These are phyloP conservation scores for Hypoxylon sp. DNA, from an alignment of 2,329 filamentous ascomycete genomes.

Conservation along the genomic window DNA sequence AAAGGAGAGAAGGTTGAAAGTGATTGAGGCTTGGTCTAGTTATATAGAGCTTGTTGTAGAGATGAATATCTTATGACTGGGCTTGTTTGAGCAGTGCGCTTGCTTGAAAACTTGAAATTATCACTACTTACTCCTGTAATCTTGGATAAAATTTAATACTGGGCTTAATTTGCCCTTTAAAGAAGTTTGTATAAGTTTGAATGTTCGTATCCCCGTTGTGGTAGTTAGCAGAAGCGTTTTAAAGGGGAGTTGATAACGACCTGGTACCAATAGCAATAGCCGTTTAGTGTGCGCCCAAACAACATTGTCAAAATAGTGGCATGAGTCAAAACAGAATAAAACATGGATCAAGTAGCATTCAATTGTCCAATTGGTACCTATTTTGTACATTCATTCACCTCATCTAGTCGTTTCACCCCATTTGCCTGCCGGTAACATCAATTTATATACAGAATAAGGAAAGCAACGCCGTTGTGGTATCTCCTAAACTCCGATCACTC, in stretches of 20 bases:
- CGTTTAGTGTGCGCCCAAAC: background rate
- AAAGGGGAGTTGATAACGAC: no score
- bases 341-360: conserved; percentile 7
- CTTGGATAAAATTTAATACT: no score
- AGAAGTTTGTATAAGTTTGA: no score
- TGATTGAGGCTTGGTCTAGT: background rate
- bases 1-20: background rate
- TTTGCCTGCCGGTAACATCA: conserved; percentile 2
- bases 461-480: conserved; percentile 30
- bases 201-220: no score
- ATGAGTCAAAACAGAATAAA: background rate
- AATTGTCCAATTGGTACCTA: conserved; percentile 10
- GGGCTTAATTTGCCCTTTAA: no score
- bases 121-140: background rate
- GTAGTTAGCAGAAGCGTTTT: no score
- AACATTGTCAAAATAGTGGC: background rate
- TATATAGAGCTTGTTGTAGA: background rate
- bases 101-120: background rate
- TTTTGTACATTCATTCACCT: conserved; percentile 29
- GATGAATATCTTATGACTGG: background rate
- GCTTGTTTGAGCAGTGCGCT: background rate
- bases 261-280: background rate
- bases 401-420: conserved; percentile 15
- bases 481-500: conserved; percentile 20
- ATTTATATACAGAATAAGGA: conserved; percentile 33